A percentile compares a stretch with the other conserved stretches of the same genome.
Conservation (phyloP, 495 filamentous ascomycete species). For the Penicillium riverlandense region DNA sequence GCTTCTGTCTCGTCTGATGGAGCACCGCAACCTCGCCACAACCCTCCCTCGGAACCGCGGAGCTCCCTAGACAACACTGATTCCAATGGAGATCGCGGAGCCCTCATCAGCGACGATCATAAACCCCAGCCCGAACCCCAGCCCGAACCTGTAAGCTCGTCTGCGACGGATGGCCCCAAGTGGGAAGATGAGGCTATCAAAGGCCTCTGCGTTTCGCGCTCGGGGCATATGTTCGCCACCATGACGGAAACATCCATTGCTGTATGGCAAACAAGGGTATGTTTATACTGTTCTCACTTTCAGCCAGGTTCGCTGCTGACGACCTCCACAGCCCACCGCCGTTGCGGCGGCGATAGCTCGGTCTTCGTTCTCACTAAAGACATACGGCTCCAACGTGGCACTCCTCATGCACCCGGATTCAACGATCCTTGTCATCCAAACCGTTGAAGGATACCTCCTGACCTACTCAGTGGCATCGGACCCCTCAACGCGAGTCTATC, state of each 20-base stretch:
- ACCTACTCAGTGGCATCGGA: slow-evolving; percentile 92
- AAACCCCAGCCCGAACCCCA: slow-evolving; percentile 3
- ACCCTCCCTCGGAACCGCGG: not conserved
- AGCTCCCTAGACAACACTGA: slow-evolving; percentile 5
- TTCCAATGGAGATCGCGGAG: slow-evolving; percentile 2
- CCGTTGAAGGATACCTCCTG: slow-evolving; percentile 78
- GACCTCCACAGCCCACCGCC: slow-evolving; percentile 65
- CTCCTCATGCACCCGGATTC: slow-evolving; percentile 88
- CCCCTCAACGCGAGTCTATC: slow-evolving; percentile 73
- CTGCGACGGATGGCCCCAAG: slow-evolving; percentile 15
- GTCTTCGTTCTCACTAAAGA: slow-evolving; percentile 66
- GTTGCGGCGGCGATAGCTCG: slow-evolving; percentile 79
- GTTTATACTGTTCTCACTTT: slow-evolving; percentile 11
- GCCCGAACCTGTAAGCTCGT: not conserved
- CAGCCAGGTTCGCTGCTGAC: slow-evolving; percentile 19
- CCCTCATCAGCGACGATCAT: slow-evolving; percentile 5
- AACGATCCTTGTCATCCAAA: slow-evolving; percentile 87
- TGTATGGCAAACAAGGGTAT: slow-evolving; percentile 92
- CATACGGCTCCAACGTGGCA: slow-evolving; percentile 78
- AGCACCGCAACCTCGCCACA: slow-evolving; percentile 6
- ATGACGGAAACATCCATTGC: slow-evolving; percentile 77
- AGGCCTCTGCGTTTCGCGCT: slow-evolving; percentile 70
- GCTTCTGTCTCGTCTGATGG: slow-evolving; percentile 33
- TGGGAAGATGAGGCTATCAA: slow-evolving; percentile 56
- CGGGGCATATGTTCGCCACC: slow-evolving; percentile 80